Evolutionary conservation across 225 moss, liverwort and hornwort species (phyloP).

Genomic region (Polytrichum formosum): DNA sequence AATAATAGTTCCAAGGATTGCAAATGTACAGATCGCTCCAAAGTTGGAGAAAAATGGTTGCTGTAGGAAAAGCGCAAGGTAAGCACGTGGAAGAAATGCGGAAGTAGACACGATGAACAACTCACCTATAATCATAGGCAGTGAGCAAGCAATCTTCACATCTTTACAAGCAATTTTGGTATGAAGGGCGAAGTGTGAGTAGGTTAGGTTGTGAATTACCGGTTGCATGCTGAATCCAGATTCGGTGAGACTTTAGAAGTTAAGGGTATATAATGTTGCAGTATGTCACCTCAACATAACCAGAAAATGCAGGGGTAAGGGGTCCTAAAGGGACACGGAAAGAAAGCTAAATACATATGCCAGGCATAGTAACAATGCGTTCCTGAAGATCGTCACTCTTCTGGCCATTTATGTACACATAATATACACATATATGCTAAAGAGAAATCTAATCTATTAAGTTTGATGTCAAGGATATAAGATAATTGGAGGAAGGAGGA

Average conservation of each 20-base stretch:
- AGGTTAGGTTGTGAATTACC: slow-evolving; percentile 22
- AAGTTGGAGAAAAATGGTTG: slow-evolving; percentile 99
- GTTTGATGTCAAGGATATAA: slow-evolving; percentile 66
- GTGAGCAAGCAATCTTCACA: not conserved
- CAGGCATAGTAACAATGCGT: too few species aligned
- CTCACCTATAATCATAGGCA: not conserved
- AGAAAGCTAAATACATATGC: too few species aligned
- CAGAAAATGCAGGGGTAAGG: not conserved
- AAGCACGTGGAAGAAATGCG: not conserved
- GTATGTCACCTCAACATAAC: not conserved
- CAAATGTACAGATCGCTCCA: slow-evolving; percentile 92
- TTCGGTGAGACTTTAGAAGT: slow-evolving; percentile 53
- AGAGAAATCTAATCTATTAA: slow-evolving; percentile 1
- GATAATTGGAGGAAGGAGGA: slow-evolving; percentile 95
- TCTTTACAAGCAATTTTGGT: not conserved
- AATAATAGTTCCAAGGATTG: slow-evolving; percentile 86
- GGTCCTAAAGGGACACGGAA: too few species aligned
- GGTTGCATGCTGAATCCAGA: slow-evolving; percentile 89
- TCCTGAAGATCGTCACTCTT: too few species aligned
- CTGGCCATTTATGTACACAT: too few species aligned
- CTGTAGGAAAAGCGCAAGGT: slow-evolving; percentile 19
- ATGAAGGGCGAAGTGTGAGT: slow-evolving; percentile 1
- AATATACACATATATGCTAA: too few species aligned
- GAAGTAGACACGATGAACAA: too few species aligned
- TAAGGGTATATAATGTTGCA: slow-evolving; percentile 27